A percentile compares a stretch with the other conserved stretches of the same genome.
Conservation (phyloP, 2,329 filamentous ascomycete genomes). For the Talaromyces albobiverticillius region DNA sequence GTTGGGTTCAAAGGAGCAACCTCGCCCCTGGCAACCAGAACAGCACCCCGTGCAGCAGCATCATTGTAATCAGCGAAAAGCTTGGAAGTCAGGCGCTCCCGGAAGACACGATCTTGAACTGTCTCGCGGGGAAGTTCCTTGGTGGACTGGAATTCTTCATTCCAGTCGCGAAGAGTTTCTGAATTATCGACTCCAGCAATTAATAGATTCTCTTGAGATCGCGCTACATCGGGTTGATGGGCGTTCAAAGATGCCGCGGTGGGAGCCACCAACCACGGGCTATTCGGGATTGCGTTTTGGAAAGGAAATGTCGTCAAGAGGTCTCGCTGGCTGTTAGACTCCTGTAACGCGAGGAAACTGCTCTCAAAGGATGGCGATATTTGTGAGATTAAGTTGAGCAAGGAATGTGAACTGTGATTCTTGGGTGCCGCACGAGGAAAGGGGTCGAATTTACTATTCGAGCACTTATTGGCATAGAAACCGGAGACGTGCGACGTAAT, state of each 20-base stretch:
- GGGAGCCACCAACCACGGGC: constrained; percentile 83
- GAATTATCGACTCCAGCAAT: constrained; percentile 89
- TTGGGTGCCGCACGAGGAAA: constrained; percentile 76
- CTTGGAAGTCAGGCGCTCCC: constrained; percentile 90
- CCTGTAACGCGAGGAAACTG: constrained; percentile 74
- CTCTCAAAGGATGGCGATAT: constrained; percentile 80
- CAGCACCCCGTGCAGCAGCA: constrained; percentile 85
- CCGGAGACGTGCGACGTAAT: constrained; percentile 91
- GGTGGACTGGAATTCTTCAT: constrained; percentile 97
- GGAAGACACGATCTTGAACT: constrained; percentile 92
- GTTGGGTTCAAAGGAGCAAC: constrained; percentile 93
- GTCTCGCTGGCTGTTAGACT: constrained; percentile 80
- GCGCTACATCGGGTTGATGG: constrained; percentile 79
- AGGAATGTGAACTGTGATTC: constrained; percentile 75
- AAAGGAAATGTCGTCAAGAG: constrained; percentile 92
- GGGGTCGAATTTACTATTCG: constrained; percentile 92
- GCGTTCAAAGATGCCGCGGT: constrained; percentile 59
- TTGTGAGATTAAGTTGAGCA: constrained; percentile 73
- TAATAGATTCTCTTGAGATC: constrained; percentile 89
- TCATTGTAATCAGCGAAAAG: constrained; percentile 98
- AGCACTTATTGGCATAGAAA: constrained; percentile 96
- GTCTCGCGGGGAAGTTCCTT: constrained; percentile 90
- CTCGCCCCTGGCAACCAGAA: constrained; percentile 88
- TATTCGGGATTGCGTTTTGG: constrained; percentile 87
- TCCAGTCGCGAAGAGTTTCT: constrained; percentile 95